A percentile compares a stretch with the other conserved stretches of the same genome.
Conservation (phyloP, 305 asterid genomes). For the Fraxinus paxiana region DNA sequence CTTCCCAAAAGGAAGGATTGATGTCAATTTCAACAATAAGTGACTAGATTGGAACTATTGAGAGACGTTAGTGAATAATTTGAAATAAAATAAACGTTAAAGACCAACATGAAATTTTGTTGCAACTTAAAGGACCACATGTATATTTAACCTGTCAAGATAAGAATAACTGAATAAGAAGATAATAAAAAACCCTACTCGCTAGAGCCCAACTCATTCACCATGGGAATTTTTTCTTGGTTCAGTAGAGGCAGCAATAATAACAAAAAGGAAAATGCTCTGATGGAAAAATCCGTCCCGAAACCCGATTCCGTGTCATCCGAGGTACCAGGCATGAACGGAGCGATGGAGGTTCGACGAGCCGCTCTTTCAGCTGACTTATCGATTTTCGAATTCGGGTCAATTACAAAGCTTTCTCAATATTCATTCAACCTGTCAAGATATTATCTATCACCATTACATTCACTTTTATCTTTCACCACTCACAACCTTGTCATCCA, state of each 20-base stretch:
- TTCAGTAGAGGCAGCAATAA: background rate
- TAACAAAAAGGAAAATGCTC: background rate
- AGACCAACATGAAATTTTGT: background rate
- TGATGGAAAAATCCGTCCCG: slow-evolving; percentile 7
- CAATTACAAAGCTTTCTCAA: background rate
- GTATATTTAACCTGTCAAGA: background rate
- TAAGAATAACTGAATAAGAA: background rate
- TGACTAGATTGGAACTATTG: background rate
- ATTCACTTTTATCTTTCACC: too few species aligned
- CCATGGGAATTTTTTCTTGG: slow-evolving; percentile 7
- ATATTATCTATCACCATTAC: too few species aligned
- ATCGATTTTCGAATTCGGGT: slow-evolving; percentile 42
- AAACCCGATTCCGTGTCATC: slow-evolving; percentile 14
- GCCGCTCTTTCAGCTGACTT: slow-evolving; percentile 29
- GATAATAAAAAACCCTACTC: background rate
- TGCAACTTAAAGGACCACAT: too few species aligned
- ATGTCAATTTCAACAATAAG: too few species aligned
- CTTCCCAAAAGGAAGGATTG: too few species aligned
- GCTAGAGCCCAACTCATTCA: background rate
- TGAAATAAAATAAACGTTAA: background rate
- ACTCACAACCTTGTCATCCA: too few species aligned
- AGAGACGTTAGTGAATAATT: background rate
- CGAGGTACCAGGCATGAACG: slow-evolving; percentile 44
- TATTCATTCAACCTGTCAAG: too few species aligned
- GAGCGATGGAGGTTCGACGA: slow-evolving; percentile 43